phyloP scores from a whole-genome alignment of 495 filamentous ascomycete genomes.

The Hypomontagnella monticulosa region DNA sequence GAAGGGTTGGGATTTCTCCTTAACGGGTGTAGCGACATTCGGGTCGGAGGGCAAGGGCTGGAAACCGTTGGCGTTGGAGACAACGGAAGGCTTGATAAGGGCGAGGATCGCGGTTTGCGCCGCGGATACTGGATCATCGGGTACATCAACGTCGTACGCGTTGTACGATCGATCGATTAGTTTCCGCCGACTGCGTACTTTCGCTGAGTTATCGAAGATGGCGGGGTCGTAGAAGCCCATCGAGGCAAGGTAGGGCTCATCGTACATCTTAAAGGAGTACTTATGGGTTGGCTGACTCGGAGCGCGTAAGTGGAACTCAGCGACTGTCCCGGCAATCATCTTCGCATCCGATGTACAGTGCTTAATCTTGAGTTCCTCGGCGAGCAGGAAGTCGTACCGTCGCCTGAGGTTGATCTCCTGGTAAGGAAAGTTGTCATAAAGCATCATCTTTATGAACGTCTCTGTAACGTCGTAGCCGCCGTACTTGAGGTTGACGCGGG shows the following conservation, averaged over 20 bases:
- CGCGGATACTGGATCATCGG: slow-evolving; percentile 86
- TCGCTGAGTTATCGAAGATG: slow-evolving; percentile 82
- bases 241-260: slow-evolving; percentile 89
- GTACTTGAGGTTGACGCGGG: slow-evolving; percentile 89
- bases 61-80: slow-evolving; percentile 51
- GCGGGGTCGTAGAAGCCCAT: slow-evolving; percentile 89
- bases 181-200: slow-evolving; percentile 78
- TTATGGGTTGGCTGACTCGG: slow-evolving; percentile 88
- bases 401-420: slow-evolving; percentile 89
- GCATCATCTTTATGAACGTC: slow-evolving; percentile 95
- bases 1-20: slow-evolving; percentile 61
- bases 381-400: slow-evolving; percentile 90
- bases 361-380: slow-evolving; percentile 93
- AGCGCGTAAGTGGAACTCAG: slow-evolving; percentile 88
- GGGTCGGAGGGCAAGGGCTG: slow-evolving; percentile 43
- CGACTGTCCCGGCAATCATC: slow-evolving; percentile 80
- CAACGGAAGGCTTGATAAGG: slow-evolving; percentile 69
- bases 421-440: slow-evolving; percentile 94
- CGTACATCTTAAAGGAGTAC: slow-evolving; percentile 93
- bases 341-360: slow-evolving; percentile 86
- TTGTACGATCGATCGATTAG: slow-evolving; percentile 88
- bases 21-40: slow-evolving; percentile 61
- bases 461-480: slow-evolving; percentile 94
- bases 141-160: slow-evolving; percentile 83
- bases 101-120: slow-evolving; percentile 84